Percentiles rank a stretch among this genome's conserved stretches.
Conservation (phyloP, 2,329 filamentous ascomycete genomes). For the Dactylellina haptotyla region DNA sequence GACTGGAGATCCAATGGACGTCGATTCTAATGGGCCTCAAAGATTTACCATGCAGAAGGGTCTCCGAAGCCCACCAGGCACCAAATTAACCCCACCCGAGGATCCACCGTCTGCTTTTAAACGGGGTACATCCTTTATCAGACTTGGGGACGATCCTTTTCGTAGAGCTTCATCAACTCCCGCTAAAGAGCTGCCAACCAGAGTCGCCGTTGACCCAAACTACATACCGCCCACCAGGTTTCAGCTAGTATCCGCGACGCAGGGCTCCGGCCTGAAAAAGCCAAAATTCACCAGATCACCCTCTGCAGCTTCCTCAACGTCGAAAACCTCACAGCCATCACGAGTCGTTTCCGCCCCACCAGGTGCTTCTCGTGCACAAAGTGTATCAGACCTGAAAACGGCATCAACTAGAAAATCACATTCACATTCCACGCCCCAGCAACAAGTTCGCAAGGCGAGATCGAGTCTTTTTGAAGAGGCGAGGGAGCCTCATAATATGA, state of each 20-base stretch:
- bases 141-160: slow-evolving; percentile 44
- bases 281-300: slow-evolving; percentile 49
- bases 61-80: slow-evolving; percentile 22
- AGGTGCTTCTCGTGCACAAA: slow-evolving; percentile 27
- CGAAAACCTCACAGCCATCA: slow-evolving; percentile 34
- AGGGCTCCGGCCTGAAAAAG: slow-evolving; percentile 42
- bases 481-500: slow-evolving; percentile 53
- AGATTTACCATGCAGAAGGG: slow-evolving; percentile 11
- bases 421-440: slow-evolving; percentile 36
- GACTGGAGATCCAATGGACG: slow-evolving; percentile 48
- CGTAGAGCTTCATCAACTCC: slow-evolving; percentile 48
- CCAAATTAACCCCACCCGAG: slow-evolving; percentile 39
- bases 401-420: slow-evolving; percentile 25
- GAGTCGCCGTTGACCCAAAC: slow-evolving; percentile 45
- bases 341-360: slow-evolving; percentile 46
- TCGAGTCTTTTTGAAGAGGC: slow-evolving; percentile 51
- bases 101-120: slow-evolving; percentile 33
- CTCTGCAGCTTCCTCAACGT: slow-evolving; percentile 35
- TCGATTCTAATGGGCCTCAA: slow-evolving; percentile 40
- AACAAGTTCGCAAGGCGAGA: slow-evolving; percentile 48
- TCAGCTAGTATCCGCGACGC: slow-evolving; percentile 48
- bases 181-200: slow-evolving; percentile 42
- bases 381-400: slow-evolving; percentile 30
- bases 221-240: slow-evolving; percentile 51
- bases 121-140: slow-evolving; percentile 46